Evolutionary conservation across 306 rosid species (phyloP), one percentile per base, ranked within the genome.

Genomic region (Chamaecrista fasciculata): DNA sequence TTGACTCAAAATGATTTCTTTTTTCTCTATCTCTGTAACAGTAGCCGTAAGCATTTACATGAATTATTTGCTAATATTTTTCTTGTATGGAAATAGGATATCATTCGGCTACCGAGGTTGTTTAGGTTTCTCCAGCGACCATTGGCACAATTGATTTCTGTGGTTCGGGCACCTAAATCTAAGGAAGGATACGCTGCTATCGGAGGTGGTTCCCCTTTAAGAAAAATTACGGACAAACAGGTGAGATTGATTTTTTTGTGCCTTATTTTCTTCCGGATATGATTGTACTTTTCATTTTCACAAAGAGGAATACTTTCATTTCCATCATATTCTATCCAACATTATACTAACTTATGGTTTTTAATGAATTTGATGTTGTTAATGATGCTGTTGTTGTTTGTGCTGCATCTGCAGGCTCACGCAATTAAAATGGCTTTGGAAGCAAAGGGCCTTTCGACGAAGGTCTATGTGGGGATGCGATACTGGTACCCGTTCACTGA

Each of bases 401-500:
- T 77, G 51, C 33, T 59, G 25, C 69, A 48, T 67, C 42, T 66
- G 69, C 84, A 95, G 99, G 99, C 96, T 50, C 78, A 84, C 74
- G 99, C 95, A 44, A 81, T 95, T 67, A 86, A 86, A 86, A 69
- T 28, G 78, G 96, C 97, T 73, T 81, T 95, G 89, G 82, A 95
- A 80, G 84, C 86, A 28, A 95, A 85, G 84, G 86, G 86, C 71
- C 50, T 87, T 75, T 74, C 93, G 52, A 87, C 86, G 66, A 83
- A 86, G 86, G 79, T 95, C 61, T 95, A 95, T 46, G 91, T 95
- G 20, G 99, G 96, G 61, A 95, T 95, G 97, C 85, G 99, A 46
- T 95, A 95, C 76, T 95, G 97, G 99, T 91, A 83, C 79, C 99
- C 99, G 18, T 95, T 95, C 84, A 95, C 99, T 2, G 99, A 95